phyloP scores from a whole-genome alignment of 2,329 filamentous ascomycete species.

The Scedosporium apiospermum region DNA sequence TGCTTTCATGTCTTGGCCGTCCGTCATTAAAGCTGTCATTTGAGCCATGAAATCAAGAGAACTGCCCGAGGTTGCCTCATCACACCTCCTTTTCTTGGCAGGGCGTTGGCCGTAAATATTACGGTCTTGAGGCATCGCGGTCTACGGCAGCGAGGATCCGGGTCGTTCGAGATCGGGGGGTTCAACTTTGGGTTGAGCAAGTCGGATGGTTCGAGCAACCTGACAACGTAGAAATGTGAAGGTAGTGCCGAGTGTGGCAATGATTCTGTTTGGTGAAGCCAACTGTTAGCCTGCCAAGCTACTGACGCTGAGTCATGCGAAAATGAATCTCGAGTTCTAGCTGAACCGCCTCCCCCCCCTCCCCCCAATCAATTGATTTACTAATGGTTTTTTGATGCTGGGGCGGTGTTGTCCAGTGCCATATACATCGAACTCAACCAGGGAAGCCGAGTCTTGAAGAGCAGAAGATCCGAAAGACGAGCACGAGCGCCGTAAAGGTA shows the following conservation, averaged over 20 bases:
- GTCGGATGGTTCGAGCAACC: no score
- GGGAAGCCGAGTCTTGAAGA: background rate
- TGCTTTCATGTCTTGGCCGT: conserved; percentile 26
- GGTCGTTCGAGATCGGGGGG: no score
- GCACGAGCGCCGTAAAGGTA: background rate
- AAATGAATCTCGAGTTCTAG: no score
- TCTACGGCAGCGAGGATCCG: background rate
- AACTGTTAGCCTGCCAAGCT: no score
- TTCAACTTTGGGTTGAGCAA: no score
- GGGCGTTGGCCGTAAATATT: conserved; percentile 69
- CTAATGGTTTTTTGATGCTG: background rate
- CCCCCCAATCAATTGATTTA: no score
- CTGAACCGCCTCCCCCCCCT: no score
- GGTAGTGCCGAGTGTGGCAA: no score
- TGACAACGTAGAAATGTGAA: no score
- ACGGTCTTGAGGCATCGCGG: conserved; percentile 50
- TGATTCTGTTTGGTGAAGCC: no score
- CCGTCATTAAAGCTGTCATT: conserved; percentile 69
- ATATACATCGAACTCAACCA: background rate
- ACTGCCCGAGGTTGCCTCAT: conserved; percentile 56
- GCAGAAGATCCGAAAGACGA: no score
- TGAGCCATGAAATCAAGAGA: conserved; percentile 83
- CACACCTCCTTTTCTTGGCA: conserved; percentile 58
- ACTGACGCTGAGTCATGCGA: no score
- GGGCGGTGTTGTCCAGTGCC: background rate